Evolutionary conservation across 108 stramenopile genomes (phyloP), one percentile per base, ranked within the genome.

Genomic region (Tribonema minus): DNA sequence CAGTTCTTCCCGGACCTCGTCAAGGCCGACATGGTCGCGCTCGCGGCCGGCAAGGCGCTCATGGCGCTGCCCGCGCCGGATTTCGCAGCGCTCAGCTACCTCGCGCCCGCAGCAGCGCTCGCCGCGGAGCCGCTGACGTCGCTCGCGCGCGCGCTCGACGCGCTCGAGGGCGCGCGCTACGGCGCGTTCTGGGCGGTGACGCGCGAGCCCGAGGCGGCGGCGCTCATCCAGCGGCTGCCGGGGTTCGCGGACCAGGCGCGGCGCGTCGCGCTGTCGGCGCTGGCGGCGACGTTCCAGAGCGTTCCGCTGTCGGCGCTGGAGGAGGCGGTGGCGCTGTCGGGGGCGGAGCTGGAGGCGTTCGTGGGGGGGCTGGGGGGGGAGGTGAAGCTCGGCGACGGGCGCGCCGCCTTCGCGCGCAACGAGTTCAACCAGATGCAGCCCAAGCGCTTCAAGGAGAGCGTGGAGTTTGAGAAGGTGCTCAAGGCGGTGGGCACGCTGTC

Each of bases 41-140:
- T 71, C n/a, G 27, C 68, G 29, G 35, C 79, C 36, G 76, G 70
- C 1, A 81, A 81, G 80, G 79, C 82, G 28, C 37, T 82, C 25
- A 72, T 80, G 79, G 74, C 73, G 25, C 71, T 80, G 37, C 82
- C 82, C 30, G 80, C 79, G 23, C 73, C 79, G 38, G 82, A 82
- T 70, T 74, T 80, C 38, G 67, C 37, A 20, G 63, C 62, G n/a
- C 72, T 82, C 23, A 29, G 80, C 25, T 82, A 82, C 72, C 64
- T 82, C 72, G 71, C 73, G 30, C 79, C 82, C 38, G 79, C 79
- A 27, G 23, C 61, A 12, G 79, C 81, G 69, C 79, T 61, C 30
- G 61, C 33, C 58, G 30, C 61, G 41, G 79, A 70, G 28, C 54
- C 60, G n/a, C 63, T 80, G 12, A 37, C 6, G 29, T 37, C 79